Base-by-base conservation (phyloP, 495 filamentous ascomycete species). In the Pyronema omphalodes region DNA sequence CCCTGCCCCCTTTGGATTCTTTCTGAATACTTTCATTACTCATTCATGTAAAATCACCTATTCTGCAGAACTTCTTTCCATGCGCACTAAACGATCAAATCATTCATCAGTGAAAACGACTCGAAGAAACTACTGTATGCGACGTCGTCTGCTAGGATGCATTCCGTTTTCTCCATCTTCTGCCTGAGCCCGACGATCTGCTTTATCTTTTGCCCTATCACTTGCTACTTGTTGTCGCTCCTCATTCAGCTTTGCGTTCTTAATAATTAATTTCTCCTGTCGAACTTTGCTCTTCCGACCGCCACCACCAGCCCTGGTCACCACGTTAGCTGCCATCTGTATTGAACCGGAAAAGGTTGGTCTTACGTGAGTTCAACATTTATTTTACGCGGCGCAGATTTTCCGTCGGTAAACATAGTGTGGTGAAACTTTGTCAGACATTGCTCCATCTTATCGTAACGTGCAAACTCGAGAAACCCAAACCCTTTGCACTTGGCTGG, bases 311-410 rank as follows among this genome's bases (percentile, higher is more conserved):
- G 76, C 82, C 37, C 79, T 82, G 50, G 51, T 44, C 7, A 44
- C n/a, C n/a, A 33, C 12, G 44, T 15, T 9, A 15, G 23, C 9
- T 47, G 36, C 23, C 9, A 15, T 40, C 45, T 6, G 19, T 47
- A 33, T 33, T 40, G 9, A 35, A 50, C 8, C 17, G 37, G n/a
- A 9, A 19, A 40, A 9, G 14, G 9, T 15, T 41, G 23, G 39
- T 75, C 78, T 62, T 68, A 86, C 78, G 86, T 95, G 56, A 98
- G 71, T 69, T 98, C 91, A 37, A 94, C 84, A 65, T 94, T 95
- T 55, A 98, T 88, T 68, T 82, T 81, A 57, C 74, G 63, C 19
- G 40, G 9, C 57, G 66, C 63, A 9, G 68, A 66, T 48, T 67
- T 61, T 37, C 77, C 79, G 60, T 86, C 83, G 56, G 85, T 74